A percentile compares a stretch with the other conserved stretches of the same genome.
These are phyloP conservation scores for Halophytophthora polymorphica DNA, from an alignment of 352 stramenopile genomes.

Conservation along the genomic window DNA sequence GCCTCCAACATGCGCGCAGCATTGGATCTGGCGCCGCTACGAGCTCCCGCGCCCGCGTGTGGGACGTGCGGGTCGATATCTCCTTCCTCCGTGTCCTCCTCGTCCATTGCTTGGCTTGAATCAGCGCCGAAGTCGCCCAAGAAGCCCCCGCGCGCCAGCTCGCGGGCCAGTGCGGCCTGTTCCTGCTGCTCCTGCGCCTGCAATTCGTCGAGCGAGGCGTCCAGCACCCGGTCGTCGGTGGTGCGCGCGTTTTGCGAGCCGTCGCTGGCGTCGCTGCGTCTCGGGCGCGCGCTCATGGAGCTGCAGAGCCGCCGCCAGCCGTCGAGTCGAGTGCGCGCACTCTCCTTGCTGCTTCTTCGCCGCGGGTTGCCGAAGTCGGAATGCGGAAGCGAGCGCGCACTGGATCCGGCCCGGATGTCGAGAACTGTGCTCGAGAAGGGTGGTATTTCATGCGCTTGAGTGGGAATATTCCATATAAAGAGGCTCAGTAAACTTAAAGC, in stretches of 20 bases:
- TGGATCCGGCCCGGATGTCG: too few relatives aligned
- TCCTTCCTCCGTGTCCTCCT: neutral
- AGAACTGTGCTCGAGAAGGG: too few relatives aligned
- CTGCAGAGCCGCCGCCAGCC: too few relatives aligned
- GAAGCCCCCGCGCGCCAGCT: conserved; percentile 19
- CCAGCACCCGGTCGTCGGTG: conserved; percentile 23
- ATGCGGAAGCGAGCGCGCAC: too few relatives aligned
- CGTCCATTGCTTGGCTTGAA: conserved; percentile 1
- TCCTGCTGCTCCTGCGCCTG: conserved; percentile 24
- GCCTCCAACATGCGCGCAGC: conserved; percentile 48
- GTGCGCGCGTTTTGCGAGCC: neutral
- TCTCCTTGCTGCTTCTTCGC: too few relatives aligned
- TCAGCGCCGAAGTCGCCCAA: conserved; percentile 11
- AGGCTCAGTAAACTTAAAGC: too few relatives aligned
- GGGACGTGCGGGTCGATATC: too few relatives aligned
- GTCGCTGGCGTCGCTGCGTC: conserved; percentile 15
- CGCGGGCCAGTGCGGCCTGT: conserved; percentile 23
- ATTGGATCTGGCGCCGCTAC: conserved; percentile 13
- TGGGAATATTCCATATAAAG: too few relatives aligned
- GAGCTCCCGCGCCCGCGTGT: neutral
- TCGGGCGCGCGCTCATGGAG: neutral
- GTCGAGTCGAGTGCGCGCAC: too few relatives aligned
- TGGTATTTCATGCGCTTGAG: too few relatives aligned
- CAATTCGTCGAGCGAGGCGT: conserved; percentile 30
- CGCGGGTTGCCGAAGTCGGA: too few relatives aligned